Base-by-base conservation (phyloP, 257 asterid species). In the Penstemon davidsonii region DNA sequence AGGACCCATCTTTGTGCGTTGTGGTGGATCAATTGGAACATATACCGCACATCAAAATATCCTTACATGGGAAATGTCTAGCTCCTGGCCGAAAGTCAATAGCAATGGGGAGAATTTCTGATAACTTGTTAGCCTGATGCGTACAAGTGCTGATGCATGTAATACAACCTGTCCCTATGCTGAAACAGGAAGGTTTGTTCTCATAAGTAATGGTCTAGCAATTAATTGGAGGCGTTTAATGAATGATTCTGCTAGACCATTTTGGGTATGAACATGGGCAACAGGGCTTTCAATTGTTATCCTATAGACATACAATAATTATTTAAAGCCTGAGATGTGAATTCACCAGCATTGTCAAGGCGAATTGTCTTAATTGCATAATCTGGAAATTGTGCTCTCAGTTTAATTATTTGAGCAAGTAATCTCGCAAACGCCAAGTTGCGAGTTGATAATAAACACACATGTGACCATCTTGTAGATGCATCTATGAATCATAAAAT, bases 291-390 rank as follows among this genome's bases (percentile, higher is more conserved):
- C 47, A 37, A 58, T 19, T 7, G 4, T 58, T 8, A 50, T 39
- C 9, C 10, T 40, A 42, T 39, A 10, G 42, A 65, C 38, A 15
- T 50, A 52, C 61, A 66, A 66, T 61, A 70, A 9, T 50, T 8
- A 39, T 60, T 50, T 18, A 60, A 60, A 50, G 52, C 5, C 37
- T 51, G 54, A 2, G 62, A 70, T 49, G 13, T 38, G 12, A 47
- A 70, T 70, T 70, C 75, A 59, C 63, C 46, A 37, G 42, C 18
- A 69, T 69, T 69, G 25, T 69, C 60, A 57, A 59, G 38, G 5
- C 52, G 38, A 13, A 66, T 52, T 13, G 7, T 39, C 38, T 66
- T 52, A 3, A 66, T 51, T 8, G 39, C 7, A 37, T 61, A 60
- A 37, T 70, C 43, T 12, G n/a, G 53, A 41, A 70, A 70, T 11